These are phyloP conservation scores for Aspergillus sojae DNA, from an alignment of 2,329 filamentous ascomycete species.

Conservation along the genomic window DNA sequence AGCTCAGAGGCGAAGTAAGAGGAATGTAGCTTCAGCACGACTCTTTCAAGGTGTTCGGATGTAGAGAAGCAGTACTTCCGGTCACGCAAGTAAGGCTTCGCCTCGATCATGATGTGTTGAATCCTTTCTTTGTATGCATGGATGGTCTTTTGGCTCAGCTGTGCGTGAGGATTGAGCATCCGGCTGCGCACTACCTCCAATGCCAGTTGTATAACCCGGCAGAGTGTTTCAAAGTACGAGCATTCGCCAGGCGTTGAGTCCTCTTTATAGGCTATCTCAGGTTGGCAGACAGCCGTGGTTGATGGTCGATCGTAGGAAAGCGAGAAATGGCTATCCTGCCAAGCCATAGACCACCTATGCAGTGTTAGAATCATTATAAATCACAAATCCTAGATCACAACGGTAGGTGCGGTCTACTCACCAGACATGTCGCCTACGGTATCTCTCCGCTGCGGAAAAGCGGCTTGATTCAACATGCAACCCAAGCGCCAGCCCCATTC, in stretches of 20 bases:
- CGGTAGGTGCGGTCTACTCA: conserved; percentile 23
- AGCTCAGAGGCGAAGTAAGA: conserved; percentile 66
- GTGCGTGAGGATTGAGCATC: conserved; percentile 55
- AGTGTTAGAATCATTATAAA: not conserved
- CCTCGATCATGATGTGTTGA: conserved; percentile 60
- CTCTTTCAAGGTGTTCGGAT: conserved; percentile 61
- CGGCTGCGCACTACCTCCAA: conserved; percentile 63
- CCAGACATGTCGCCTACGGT: conserved; percentile 50
- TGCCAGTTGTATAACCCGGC: conserved; percentile 55
- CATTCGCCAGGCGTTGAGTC: conserved; percentile 52
- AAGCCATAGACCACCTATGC: conserved; percentile 62
- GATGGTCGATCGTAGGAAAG: conserved; percentile 65
- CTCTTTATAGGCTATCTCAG: conserved; percentile 53
- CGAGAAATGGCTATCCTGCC: conserved; percentile 66
- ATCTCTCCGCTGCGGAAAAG: conserved; percentile 52
- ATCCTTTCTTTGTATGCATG: conserved; percentile 61
- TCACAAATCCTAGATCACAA: too few relatives aligned
- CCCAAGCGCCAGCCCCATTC: conserved; percentile 63
- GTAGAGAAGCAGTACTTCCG: conserved; percentile 43
- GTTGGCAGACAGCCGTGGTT: conserved; percentile 56
- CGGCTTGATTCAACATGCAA: conserved; percentile 61
- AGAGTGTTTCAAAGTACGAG: conserved; percentile 62
- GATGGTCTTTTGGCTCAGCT: conserved; percentile 58
- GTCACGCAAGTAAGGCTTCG: conserved; percentile 60
- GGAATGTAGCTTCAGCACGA: conserved; percentile 63